Conservation (phyloP, 192 early-diverging fungal genomes). For the Rhizophagus prolifer region DNA sequence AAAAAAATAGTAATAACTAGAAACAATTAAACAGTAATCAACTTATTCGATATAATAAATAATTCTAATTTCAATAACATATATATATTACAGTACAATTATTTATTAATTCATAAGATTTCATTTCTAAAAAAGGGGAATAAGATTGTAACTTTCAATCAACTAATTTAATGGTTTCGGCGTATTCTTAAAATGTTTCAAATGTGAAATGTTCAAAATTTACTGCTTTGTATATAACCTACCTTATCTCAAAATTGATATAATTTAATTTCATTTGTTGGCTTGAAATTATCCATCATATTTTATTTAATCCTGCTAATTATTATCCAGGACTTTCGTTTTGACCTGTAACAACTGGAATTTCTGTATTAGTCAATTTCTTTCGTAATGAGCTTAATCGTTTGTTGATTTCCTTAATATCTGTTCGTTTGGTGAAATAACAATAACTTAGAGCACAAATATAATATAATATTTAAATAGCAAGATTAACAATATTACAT, state of each 20-base stretch:
- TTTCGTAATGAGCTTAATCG: constrained; percentile 26
- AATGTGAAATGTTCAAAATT: not conserved
- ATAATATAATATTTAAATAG: not conserved
- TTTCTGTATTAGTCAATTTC: constrained; percentile 7
- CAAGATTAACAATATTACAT: constrained; percentile 22
- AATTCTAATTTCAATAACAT: not conserved
- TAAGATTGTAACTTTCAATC: not conserved
- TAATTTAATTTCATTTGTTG: not conserved
- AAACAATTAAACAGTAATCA: no score
- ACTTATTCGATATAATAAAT: not conserved
- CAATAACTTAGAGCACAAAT: not conserved
- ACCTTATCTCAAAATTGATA: not conserved
- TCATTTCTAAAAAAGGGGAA: not conserved
- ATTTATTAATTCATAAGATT: not conserved
- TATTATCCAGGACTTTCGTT: not conserved
- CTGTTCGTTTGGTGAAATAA: not conserved
- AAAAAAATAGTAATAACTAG: no score
- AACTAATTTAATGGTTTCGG: not conserved
- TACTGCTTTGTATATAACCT: not conserved
- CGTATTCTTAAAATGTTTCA: not conserved
- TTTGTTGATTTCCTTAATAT: constrained; percentile 21
- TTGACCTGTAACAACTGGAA: not conserved
- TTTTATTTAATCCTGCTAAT: not conserved
- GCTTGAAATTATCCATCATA: not conserved
- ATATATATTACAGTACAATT: not conserved